phyloP scores from a whole-genome alignment of 2,329 filamentous ascomycete genomes.

The Sphaerulina populicola region DNA sequence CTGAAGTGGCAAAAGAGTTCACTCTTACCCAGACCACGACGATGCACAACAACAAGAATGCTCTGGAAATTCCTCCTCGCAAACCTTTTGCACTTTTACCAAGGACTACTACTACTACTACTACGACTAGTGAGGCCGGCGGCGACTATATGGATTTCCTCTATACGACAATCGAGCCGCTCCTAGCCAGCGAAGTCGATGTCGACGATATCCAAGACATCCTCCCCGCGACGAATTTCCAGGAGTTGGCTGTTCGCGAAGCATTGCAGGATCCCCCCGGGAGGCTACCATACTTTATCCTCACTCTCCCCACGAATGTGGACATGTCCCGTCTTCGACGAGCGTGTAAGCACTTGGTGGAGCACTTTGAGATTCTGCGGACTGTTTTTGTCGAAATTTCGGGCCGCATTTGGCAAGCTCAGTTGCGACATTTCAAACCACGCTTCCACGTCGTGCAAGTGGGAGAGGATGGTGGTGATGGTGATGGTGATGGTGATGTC shows the following conservation, averaged over 20 bases:
- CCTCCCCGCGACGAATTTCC: constrained; percentile 23
- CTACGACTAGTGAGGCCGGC: neutral
- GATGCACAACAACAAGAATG: neutral
- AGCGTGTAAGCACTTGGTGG: constrained; percentile 16
- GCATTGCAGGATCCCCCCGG: constrained; percentile 10
- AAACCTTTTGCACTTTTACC: constrained; percentile 9
- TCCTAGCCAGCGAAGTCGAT: neutral
- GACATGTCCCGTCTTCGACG: constrained; percentile 19
- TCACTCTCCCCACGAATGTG: constrained; percentile 19
- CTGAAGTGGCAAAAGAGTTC: too few species aligned
- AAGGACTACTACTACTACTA: too few species aligned
- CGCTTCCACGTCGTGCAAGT: constrained; percentile 13
- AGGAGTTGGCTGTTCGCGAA: constrained; percentile 16
- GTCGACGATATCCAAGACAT: constrained; percentile 15
- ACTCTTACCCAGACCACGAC: constrained; percentile 20
- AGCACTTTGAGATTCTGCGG: constrained; percentile 43
- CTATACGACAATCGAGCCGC: constrained; percentile 1
- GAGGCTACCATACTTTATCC: constrained; percentile 21
- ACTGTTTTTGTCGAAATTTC: constrained; percentile 45
- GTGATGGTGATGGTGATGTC: too few species aligned
- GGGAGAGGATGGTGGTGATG: too few species aligned
- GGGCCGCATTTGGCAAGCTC: constrained; percentile 40
- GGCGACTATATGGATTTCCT: constrained; percentile 3
- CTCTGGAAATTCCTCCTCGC: neutral
- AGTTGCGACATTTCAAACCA: constrained; percentile 35